phyloP scores from a whole-genome alignment of 2,329 filamentous ascomycete species.

The Elsinoe batatas region DNA sequence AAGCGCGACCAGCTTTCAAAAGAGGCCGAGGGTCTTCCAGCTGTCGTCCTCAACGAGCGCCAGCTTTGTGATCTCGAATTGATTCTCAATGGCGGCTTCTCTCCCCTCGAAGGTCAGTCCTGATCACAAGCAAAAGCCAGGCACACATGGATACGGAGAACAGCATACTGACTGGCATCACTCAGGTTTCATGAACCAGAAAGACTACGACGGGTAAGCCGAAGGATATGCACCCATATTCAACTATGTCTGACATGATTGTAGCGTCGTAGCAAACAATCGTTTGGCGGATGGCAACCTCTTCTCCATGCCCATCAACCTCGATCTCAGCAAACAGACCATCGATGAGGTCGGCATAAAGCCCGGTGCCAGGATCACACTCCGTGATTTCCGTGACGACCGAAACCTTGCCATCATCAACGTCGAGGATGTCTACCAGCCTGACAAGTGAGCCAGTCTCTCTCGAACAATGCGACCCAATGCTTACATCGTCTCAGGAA shows the following conservation, averaged over 20 bases:
- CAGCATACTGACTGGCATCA: background rate
- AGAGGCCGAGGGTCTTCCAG: conserved; percentile 79
- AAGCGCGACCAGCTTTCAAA: conserved; percentile 66
- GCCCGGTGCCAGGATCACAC: conserved; percentile 69
- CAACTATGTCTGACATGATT: background rate
- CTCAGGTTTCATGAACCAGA: conserved; percentile 89
- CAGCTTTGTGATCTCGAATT: conserved; percentile 97
- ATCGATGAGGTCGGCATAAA: conserved; percentile 69
- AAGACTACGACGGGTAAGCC: conserved; percentile 83
- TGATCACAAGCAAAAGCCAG: background rate
- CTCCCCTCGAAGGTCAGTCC: conserved; percentile 82
- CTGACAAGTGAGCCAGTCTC: conserved; percentile 65
- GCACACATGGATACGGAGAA: conserved; percentile 17
- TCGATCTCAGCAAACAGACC: conserved; percentile 68
- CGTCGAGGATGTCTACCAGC: conserved; percentile 88
- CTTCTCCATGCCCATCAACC: conserved; percentile 93
- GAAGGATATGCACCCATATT: background rate
- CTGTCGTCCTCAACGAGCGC: conserved; percentile 77
- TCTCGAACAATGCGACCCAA: conserved; percentile 11
- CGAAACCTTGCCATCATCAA: conserved; percentile 91
- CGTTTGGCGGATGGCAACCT: conserved; percentile 81
- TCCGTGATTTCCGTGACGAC: conserved; percentile 94
- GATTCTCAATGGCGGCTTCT: conserved; percentile 96
- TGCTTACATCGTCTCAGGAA: conserved; percentile 42
- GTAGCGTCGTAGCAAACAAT: conserved; percentile 76